Conservation (phyloP, 768 basidiomycete species). For the Serendipita indica region DNA sequence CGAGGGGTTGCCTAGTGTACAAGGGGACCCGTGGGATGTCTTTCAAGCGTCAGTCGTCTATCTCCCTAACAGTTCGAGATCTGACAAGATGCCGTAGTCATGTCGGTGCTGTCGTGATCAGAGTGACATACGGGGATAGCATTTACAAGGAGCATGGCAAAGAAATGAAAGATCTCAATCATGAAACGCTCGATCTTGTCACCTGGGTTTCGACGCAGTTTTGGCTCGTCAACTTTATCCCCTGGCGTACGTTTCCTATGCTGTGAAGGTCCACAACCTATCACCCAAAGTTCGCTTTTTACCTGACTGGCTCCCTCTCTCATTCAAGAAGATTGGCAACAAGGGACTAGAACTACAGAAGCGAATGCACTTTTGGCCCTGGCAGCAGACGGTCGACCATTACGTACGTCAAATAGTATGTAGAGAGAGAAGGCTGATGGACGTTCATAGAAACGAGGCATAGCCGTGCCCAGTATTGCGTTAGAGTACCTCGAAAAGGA, state of each 20-base stretch:
- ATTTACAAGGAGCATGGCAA: background rate
- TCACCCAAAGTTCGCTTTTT: background rate
- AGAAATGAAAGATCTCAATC: background rate
- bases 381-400: background rate
- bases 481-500: background rate
- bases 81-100: background rate
- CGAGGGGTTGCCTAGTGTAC: constrained; percentile 12
- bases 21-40: background rate
- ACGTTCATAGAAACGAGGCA: background rate
- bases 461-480: background rate
- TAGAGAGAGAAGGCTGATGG: background rate
- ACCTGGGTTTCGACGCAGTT: background rate
- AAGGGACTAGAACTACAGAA: background rate
- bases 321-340: constrained; percentile 4
- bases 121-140: constrained; percentile 4
- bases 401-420: background rate
- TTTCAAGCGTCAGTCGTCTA: background rate
- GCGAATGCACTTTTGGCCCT: constrained; percentile 5
- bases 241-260: background rate
- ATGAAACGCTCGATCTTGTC: background rate
- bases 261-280: background rate
- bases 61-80: background rate
- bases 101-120: background rate
- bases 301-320: constrained; percentile 2
- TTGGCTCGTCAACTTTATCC: constrained; percentile 9